Evolutionary conservation across 257 asterid species (phyloP), one percentile per base, ranked within the genome.

Genomic region (Solanum raphanifolium): DNA sequence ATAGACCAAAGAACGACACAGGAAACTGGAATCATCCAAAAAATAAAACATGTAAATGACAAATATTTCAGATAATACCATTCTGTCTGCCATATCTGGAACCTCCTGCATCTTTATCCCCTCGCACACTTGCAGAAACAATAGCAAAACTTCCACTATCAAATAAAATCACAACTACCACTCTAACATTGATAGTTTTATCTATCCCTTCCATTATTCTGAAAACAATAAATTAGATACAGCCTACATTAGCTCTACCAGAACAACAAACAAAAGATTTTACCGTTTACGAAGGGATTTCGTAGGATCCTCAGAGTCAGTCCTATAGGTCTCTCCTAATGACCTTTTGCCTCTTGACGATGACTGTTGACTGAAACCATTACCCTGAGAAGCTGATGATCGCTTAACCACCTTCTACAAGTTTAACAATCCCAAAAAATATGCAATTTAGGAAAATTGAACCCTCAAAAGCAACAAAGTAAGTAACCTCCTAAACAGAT

Each of bases 371-470:
- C 83, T 79, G 29, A 32, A 76, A 25, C 88, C 43, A 83, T 82
- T 86, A 79, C 90, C 90, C 68, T 90, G 90, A 34, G 87, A 86
- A 25, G 86, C 87, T 88, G 88, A 52, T 11, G 95, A 83, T 79
- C 92, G 91, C 91, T 90, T 93, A 84, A 93, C 94, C 90, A 93
- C 95, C 89, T 69, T 93, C 98, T 93, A 81, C 90, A n/a, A 60
- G 68, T 48, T 86, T 75, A 79, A 48, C 73, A 65, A 15, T 34
- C 39, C 27, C 15, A 87, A 66, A 73, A 73, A 2, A 2, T 16
- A 58, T 43, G 25, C 5, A 74, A 9, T 41, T 21, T 72, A 87
- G 32, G 52, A 86, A 39, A 23, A 72, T 25, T 15, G 10, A 87
- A 65, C 29, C 13, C 20, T 27, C 38, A 48, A 78, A 86, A 36